Conservation (phyloP, 352 stramenopile species). For the Pythium vanterpoolii region DNA sequence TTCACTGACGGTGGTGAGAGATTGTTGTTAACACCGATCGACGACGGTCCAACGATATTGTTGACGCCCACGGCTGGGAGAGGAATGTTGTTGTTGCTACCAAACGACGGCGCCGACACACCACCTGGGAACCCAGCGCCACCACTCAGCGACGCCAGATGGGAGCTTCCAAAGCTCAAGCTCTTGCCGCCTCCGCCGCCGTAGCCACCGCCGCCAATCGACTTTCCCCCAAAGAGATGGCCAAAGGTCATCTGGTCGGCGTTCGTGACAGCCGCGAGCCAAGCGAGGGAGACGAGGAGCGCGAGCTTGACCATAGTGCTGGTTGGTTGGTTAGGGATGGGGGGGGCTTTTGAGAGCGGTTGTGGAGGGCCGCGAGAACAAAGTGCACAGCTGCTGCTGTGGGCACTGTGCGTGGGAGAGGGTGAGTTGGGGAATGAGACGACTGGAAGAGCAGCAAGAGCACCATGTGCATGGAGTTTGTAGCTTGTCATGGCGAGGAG, state of each 20-base stretch:
- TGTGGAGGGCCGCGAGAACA: too few species aligned
- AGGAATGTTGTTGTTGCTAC: constrained; percentile 6
- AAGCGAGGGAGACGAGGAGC: constrained; percentile 1
- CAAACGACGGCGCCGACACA: not conserved
- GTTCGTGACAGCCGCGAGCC: not conserved
- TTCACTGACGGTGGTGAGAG: too few species aligned
- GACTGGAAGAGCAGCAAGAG: not conserved
- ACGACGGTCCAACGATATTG: not conserved
- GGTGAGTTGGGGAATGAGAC: constrained; percentile 1
- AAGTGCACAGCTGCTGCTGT: not conserved
- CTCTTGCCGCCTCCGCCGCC: not conserved
- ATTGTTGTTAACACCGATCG: constrained; percentile 8
- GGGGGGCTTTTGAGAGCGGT: not conserved
- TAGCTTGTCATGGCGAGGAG: too few species aligned
- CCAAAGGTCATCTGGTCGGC: constrained; percentile 13
- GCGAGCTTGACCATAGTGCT: constrained; percentile 9
- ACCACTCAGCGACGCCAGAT: not conserved
- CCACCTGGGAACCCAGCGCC: not conserved
- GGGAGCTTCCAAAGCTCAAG: not conserved
- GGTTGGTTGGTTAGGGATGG: not conserved
- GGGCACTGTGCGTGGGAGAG: not conserved
- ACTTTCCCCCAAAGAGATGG: not conserved
- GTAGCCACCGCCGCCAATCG: not conserved
- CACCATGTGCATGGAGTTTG: too few species aligned
- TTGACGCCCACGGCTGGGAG: not conserved